A percentile compares a stretch with the other conserved stretches of the same genome.
phyloP scores from a whole-genome alignment of 495 filamentous ascomycete genomes.

The Penicillium ochrochloron region DNA sequence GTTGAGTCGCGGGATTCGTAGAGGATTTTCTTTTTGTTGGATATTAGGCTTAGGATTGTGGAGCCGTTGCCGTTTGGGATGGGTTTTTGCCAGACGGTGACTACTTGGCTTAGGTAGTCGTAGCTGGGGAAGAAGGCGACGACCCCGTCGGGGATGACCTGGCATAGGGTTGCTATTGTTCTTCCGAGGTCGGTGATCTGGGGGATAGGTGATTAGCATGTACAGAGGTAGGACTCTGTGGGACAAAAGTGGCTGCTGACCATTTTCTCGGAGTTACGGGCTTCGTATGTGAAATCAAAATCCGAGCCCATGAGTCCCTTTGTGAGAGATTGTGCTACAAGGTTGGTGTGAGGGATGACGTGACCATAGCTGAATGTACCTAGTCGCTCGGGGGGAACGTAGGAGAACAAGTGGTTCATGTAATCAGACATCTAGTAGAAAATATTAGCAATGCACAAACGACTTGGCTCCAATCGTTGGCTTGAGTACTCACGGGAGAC shows the following conservation, averaged over 20 bases:
- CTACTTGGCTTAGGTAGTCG: conserved; percentile 78
- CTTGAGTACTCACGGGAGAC: conserved; percentile 67
- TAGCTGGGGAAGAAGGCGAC: conserved; percentile 98
- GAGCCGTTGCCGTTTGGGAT: conserved; percentile 33
- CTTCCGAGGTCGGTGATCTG: conserved; percentile 79
- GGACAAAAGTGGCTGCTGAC: conserved; percentile 29
- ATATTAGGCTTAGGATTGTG: conserved; percentile 45
- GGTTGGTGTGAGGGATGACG: conserved; percentile 82
- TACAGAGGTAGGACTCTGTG: background rate
- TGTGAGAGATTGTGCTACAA: conserved; percentile 70
- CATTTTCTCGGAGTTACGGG: conserved; percentile 62
- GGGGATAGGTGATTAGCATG: background rate
- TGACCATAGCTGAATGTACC: conserved; percentile 90
- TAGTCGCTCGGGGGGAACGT: conserved; percentile 65
- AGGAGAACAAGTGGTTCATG: conserved; percentile 79
- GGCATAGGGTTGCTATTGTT: conserved; percentile 70
- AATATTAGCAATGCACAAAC: conserved; percentile 5
- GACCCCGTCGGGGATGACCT: conserved; percentile 82
- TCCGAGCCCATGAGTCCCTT: conserved; percentile 58
- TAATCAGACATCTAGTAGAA: conserved; percentile 77
- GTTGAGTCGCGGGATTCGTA: conserved; percentile 62
- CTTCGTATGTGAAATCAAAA: conserved; percentile 88
- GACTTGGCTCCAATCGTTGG: background rate
- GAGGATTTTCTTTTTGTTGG: conserved; percentile 67
- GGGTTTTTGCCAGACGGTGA: conserved; percentile 65